Base-by-base conservation (phyloP, 2,329 filamentous ascomycete genomes). In the Xylariaceae sp. region DNA sequence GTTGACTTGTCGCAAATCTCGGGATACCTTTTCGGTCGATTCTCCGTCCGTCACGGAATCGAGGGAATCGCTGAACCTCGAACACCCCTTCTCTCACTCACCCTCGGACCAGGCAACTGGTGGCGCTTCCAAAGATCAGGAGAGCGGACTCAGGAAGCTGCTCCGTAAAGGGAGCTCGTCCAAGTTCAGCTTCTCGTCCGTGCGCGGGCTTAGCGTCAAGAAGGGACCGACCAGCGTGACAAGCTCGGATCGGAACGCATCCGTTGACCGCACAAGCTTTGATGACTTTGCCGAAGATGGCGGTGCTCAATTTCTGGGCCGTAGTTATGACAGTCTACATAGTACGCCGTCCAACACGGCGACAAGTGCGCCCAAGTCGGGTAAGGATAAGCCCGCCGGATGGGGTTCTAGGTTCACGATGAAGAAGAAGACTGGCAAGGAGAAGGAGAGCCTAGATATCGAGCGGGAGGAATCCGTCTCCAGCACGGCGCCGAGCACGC, bases 101-200 rank as follows among this genome's bases (percentile, higher is more conserved):
- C 65, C 70, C 3, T 78, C 74, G 4, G 77, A 82, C 26, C 61
- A 71, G 13, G 67, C 66, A 31, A 55, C 60, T 2, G 61, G 63
- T 9, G 48, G 63, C 13, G 61, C 60, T 23, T 44, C 59, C 19
- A 75, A 73, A 51, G 67, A 78, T 40, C 63, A 69, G 46, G 74
- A 78, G 36, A 76, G 76, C 46, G 74, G 76, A 38, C 64, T 81
- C 48, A 66, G 71, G 55, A 75, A 80, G 56, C 66, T 83, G 34
- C 73, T 83, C 40, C 74, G 78, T 21, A 83, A 83, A 62, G 75
- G 78, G 34, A 81, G 76, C 56, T 78, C 76, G 5, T 71, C 75
- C 59, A 82, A 82, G 62, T 82, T 82, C 56, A 76, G 75, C 57
- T 64, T 81, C 43, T 71, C 77, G 9, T 76, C 75, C 1, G 57